A percentile compares a stretch with the other conserved stretches of the same genome.
phyloP scores from a whole-genome alignment of 2,329 filamentous ascomycete species.

The Penicillium psychrosexuale region DNA sequence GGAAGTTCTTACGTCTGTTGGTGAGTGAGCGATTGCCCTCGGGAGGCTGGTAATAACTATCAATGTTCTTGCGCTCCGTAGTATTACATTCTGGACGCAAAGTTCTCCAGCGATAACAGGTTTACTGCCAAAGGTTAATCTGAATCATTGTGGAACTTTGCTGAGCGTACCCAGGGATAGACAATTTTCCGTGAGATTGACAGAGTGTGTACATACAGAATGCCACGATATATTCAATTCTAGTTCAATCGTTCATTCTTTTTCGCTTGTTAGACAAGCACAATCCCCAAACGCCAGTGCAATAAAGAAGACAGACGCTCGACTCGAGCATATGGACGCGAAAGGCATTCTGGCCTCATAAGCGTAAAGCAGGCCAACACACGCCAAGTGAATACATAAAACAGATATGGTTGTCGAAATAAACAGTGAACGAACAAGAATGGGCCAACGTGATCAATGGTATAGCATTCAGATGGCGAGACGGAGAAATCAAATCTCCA shows the following conservation, averaged over 20 bases:
- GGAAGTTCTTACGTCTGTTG: constrained; percentile 25
- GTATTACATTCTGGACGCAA: constrained; percentile 25
- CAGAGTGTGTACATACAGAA: background rate
- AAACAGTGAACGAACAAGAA: background rate
- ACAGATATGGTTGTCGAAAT: background rate
- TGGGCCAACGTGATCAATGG: background rate
- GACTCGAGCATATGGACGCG: background rate
- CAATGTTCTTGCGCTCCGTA: constrained; percentile 13
- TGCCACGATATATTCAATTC: background rate
- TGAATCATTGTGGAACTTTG: constrained; percentile 20
- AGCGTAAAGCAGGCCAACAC: constrained; percentile 3
- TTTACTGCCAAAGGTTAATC: constrained; percentile 14
- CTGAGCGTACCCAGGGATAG: constrained; percentile 15
- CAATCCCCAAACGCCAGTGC: background rate
- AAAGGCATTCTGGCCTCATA: background rate
- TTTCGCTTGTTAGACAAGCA: background rate
- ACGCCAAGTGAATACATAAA: constrained; percentile 1
- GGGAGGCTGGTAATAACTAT: constrained; percentile 13
- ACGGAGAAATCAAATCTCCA: background rate
- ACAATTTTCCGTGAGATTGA: too few species aligned
- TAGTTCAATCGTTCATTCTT: background rate
- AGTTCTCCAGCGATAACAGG: constrained; percentile 16
- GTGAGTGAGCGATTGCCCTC: constrained; percentile 18
- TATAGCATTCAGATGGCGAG: background rate
- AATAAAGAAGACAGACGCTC: background rate